These are phyloP conservation scores for Metarhizium brunneum DNA, from an alignment of 2,329 filamentous ascomycete species.

Conservation along the genomic window DNA sequence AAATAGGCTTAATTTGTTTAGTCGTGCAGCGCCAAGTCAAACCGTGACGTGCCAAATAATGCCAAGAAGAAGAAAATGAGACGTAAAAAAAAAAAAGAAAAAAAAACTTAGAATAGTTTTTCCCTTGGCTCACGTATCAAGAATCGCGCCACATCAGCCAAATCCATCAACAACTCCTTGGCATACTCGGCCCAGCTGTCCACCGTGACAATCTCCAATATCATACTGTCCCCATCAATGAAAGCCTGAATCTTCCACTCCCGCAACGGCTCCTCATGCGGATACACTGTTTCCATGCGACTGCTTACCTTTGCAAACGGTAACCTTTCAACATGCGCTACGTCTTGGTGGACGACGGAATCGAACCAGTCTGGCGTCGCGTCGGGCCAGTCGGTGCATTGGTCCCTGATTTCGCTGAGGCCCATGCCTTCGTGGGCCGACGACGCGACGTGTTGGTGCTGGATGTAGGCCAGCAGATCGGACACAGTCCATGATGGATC, in stretches of 20 bases:
- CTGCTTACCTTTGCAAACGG: constrained; percentile 27
- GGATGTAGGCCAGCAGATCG: constrained; percentile 43
- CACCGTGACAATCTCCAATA: constrained; percentile 51
- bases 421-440: constrained; percentile 46
- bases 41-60: too few relatives aligned
- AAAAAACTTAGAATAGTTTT: constrained; percentile 9
- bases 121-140: constrained; percentile 8
- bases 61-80: too few relatives aligned
- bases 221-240: constrained; percentile 39
- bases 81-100: too few relatives aligned
- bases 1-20: too few relatives aligned
- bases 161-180: constrained; percentile 37
- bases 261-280: constrained; percentile 44
- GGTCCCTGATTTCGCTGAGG: constrained; percentile 40
- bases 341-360: constrained; percentile 50
- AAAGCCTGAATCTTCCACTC: constrained; percentile 56
- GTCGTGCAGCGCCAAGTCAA: too few relatives aligned
- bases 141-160: constrained; percentile 24
- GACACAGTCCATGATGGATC: constrained; percentile 37
- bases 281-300: constrained; percentile 49
- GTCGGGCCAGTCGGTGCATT: constrained; percentile 35
- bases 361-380: constrained; percentile 35
- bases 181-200: constrained; percentile 45
- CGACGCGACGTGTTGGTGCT: constrained; percentile 48
- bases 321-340: constrained; percentile 50